These are phyloP conservation scores for Suillus decipiens DNA, from an alignment of 768 basidiomycete species.

Conservation along the genomic window DNA sequence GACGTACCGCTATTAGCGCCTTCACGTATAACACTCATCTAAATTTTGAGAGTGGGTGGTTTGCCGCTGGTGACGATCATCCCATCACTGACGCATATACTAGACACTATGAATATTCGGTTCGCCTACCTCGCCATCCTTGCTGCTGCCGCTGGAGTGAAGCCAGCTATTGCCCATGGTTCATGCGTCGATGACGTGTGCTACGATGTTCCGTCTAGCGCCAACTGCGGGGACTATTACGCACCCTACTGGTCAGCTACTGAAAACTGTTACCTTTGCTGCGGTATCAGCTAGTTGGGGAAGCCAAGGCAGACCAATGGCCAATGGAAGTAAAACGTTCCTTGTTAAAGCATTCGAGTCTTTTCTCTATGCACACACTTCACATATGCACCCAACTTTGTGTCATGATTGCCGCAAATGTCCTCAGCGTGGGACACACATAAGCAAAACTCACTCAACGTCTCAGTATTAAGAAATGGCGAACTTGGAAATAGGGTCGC, in stretches of 20 bases:
- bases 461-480: background rate
- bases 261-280: too few species aligned
- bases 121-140: background rate
- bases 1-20: background rate
- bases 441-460: background rate
- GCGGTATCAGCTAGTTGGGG: too few species aligned
- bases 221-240: background rate
- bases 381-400: background rate
- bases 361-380: background rate
- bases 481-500: background rate
- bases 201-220: background rate
- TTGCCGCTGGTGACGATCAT: background rate
- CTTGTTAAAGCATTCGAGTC: background rate
- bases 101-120: background rate
- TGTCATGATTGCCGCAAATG: background rate
- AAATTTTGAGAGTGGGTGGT: background rate
- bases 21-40: background rate
- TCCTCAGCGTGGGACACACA: background rate
- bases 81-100: background rate
- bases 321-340: background rate
- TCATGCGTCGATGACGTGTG: background rate
- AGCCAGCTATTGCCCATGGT: background rate
- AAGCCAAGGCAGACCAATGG: too few species aligned
- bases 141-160: background rate
- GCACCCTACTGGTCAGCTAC: background rate